A percentile compares a stretch with the other conserved stretches of the same genome.
phyloP scores from a whole-genome alignment of 331 rosid genomes.

The Phaseolus coccineus region DNA sequence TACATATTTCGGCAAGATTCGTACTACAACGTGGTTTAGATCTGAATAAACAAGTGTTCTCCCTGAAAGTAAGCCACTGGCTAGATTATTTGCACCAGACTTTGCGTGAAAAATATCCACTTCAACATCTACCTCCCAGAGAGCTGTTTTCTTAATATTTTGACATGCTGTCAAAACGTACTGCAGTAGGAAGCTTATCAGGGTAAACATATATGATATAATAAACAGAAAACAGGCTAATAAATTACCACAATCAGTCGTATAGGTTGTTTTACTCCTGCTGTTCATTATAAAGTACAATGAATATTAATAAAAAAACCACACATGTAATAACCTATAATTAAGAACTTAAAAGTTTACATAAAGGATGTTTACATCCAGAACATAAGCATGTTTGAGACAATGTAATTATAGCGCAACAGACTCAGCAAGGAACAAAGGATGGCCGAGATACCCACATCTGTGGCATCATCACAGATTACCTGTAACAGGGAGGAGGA shows the following conservation, averaged over 20 bases:
- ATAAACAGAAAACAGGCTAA: constrained; percentile 18
- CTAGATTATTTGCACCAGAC: constrained; percentile 72
- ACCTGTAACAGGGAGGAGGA: neutral
- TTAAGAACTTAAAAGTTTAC: constrained; percentile 3
- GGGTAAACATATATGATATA: constrained; percentile 2
- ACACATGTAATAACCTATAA: constrained; percentile 11
- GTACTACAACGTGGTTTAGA: constrained; percentile 69
- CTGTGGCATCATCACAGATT: neutral
- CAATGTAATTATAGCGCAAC: neutral
- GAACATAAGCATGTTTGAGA: neutral
- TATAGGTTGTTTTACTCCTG: constrained; percentile 9
- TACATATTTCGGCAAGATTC: constrained; percentile 82
- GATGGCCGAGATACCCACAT: neutral
- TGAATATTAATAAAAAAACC: constrained; percentile 4
- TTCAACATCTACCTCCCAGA: constrained; percentile 97
- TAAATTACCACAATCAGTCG: constrained; percentile 35
- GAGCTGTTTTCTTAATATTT: constrained; percentile 79
- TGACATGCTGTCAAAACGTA: constrained; percentile 76
- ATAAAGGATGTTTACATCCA: constrained; percentile 28
- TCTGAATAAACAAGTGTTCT: constrained; percentile 86
- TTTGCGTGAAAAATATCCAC: constrained; percentile 81
- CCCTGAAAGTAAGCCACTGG: constrained; percentile 76
- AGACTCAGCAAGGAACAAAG: neutral
- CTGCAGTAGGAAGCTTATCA: constrained; percentile 57
- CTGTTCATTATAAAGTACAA: neutral